These are phyloP conservation scores for Mrakia blollopis DNA, from an alignment of 768 basidiomycete species.

Conservation along the genomic window DNA sequence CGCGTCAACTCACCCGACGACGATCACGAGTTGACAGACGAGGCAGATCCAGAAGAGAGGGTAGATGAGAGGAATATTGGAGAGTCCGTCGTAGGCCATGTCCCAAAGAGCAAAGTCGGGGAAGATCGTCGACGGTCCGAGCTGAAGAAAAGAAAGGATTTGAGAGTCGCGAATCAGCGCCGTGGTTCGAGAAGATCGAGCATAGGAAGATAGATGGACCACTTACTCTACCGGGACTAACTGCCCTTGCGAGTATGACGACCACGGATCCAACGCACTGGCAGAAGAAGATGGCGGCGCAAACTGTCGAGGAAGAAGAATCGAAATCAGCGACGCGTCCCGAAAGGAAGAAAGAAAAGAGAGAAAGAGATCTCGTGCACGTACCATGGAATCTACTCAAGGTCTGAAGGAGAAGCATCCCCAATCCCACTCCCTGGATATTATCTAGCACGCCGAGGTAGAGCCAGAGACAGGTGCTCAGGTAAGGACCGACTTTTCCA, in stretches of 20 bases:
- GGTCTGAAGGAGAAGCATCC: conserved; percentile 59
- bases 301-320: conserved; percentile 48
- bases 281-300: conserved; percentile 82
- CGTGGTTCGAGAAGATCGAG: too few relatives aligned
- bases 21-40: conserved; percentile 27
- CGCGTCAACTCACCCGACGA: conserved; percentile 13
- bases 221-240: conserved; percentile 63
- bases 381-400: too few relatives aligned
- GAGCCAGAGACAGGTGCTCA: conserved; percentile 77
- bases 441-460: conserved; percentile 95
- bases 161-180: neutral
- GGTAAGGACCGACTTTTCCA: conserved; percentile 56
- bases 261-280: conserved; percentile 84
- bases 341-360: neutral
- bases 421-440: conserved; percentile 87
- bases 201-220: neutral
- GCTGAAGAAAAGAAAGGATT: conserved; percentile 2
- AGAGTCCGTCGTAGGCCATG: conserved; percentile 21
- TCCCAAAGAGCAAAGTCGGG: conserved; percentile 32
- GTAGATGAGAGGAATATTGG: conserved; percentile 17
- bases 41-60: conserved; percentile 34
- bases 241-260: conserved; percentile 90
- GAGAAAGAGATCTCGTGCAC: too few relatives aligned
- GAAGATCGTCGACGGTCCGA: conserved; percentile 33
- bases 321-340: too few relatives aligned